Base-by-base conservation (phyloP, 129 eudicot species). In the Flaveria trinervia region DNA sequence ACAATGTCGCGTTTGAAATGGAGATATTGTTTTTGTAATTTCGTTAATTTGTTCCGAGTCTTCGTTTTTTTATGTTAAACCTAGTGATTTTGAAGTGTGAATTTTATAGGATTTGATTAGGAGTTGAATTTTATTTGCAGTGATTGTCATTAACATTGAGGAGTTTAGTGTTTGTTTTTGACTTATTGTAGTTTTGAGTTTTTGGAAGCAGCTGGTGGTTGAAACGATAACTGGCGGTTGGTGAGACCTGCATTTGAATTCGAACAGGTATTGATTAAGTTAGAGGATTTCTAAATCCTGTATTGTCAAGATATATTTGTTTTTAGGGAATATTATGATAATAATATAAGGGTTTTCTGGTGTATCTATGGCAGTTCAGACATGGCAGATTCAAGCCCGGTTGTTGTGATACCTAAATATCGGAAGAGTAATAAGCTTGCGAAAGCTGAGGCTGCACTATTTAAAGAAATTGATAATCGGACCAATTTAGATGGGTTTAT, bases 401-500 rank as follows among this genome's bases (percentile, higher is more conserved):
- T 91, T 55, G 83, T 88, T 75, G 84, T 67, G 20, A 92, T 91
- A 54, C 77, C 92, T 68, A 94, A 95, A 13, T 95, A 83, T 72
- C 77, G 92, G 70, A 78, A 66, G 71, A 89, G 84, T 84, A 95
- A 95, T 75, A 90, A 92, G 39, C 88, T 91, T 79, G 62, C 83
- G 5, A 86, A 86, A 80, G 96, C 99, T 20, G 97, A 91, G 85
- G 97, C 97, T 75, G 99, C 97, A n/a, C 71, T 91, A 77, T 88
- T 85, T 23, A 83, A 77, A 18, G 99, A 89, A 82, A 77, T 91
- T n/a, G 78, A 83, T 74, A 88, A 79, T 66, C 83, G 85, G 9
- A 77, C 86, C 3, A 96, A 91, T 79, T 60, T 85, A 55, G 85
- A 86, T 68, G 91, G 88, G 68, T 83, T 82, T 50, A 77, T 85